Evolutionary conservation across 768 basidiomycete species (phyloP).

Genomic region (Serendipita vermifera): DNA sequence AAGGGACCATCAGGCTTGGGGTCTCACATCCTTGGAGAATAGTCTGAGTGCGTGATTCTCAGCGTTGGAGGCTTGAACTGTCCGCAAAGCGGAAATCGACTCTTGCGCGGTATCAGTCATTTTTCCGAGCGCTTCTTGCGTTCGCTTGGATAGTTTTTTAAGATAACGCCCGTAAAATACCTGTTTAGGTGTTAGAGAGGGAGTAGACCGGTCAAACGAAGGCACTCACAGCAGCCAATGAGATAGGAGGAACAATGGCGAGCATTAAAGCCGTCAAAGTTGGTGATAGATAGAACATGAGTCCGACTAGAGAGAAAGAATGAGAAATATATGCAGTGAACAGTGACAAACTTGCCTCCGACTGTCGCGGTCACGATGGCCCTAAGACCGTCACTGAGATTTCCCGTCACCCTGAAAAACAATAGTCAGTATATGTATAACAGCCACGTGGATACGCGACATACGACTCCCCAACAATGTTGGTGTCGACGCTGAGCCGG

Average conservation of each 20-base stretch:
- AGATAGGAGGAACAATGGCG: slow-evolving; percentile 77
- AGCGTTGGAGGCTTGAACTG: slow-evolving; percentile 87
- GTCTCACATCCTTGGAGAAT: slow-evolving; percentile 48
- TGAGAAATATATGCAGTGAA: not conserved
- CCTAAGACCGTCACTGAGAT: slow-evolving; percentile 40
- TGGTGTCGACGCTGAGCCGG: slow-evolving; percentile 79
- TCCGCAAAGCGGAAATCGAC: slow-evolving; percentile 72
- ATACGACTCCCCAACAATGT: slow-evolving; percentile 86
- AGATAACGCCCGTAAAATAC: slow-evolving; percentile 94
- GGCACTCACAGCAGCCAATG: slow-evolving; percentile 58
- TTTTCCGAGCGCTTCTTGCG: slow-evolving; percentile 90
- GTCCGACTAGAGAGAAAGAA: slow-evolving; percentile 45
- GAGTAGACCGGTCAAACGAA: slow-evolving; percentile 14
- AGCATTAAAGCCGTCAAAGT: slow-evolving; percentile 87
- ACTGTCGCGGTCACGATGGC: slow-evolving; percentile 89
- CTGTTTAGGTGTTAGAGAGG: slow-evolving; percentile 27
- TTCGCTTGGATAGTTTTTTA: slow-evolving; percentile 77
- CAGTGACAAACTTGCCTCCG: slow-evolving; percentile 47
- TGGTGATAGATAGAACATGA: slow-evolving; percentile 89
- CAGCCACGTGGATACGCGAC: not conserved
- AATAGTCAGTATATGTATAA: not conserved
- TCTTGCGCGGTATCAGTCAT: slow-evolving; percentile 92
- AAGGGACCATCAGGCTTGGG: too few species aligned
- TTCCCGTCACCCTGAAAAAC: slow-evolving; percentile 29
- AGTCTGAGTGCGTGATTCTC: slow-evolving; percentile 59